A percentile compares a stretch with the other conserved stretches of the same genome.
phyloP scores from a whole-genome alignment of 441 rosid genomes.

The Arabidopsis hybrid region DNA sequence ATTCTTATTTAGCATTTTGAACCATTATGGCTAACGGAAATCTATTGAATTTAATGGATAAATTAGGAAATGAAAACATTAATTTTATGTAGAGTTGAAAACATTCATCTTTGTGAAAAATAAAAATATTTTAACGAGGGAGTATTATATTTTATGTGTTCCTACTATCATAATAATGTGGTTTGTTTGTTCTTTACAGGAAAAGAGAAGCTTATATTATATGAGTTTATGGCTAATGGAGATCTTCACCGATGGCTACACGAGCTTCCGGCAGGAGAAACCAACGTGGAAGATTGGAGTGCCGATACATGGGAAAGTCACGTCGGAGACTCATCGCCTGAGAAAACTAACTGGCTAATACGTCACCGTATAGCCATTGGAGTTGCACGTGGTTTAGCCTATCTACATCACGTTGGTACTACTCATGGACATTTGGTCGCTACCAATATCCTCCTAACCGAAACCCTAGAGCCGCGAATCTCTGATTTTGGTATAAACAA shows the following conservation, averaged over 20 bases:
- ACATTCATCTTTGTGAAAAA: too few species aligned
- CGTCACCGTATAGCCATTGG: slow-evolving; percentile 89
- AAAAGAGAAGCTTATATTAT: slow-evolving; percentile 77
- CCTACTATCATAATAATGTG: too few species aligned
- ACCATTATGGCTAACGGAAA: too few species aligned
- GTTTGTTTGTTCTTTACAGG: too few species aligned
- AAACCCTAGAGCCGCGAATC: slow-evolving; percentile 78
- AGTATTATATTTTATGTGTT: too few species aligned
- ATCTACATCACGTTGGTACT: slow-evolving; percentile 85
- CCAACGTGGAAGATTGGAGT: slow-evolving; percentile 96
- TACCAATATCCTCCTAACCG: slow-evolving; percentile 77
- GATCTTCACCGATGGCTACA: slow-evolving; percentile 92
- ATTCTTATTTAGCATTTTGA: too few species aligned
- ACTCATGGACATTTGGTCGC: slow-evolving; percentile 82
- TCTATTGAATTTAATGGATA: too few species aligned
- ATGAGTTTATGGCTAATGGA: slow-evolving; percentile 87
- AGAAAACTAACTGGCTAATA: slow-evolving; percentile 71
- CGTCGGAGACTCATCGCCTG: slow-evolving; percentile 47
- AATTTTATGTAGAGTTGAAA: too few species aligned
- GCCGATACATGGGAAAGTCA: slow-evolving; percentile 86
- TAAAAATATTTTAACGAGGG: too few species aligned
- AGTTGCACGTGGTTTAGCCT: slow-evolving; percentile 85
- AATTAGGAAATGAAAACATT: too few species aligned
- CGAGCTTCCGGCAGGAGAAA: slow-evolving; percentile 83
- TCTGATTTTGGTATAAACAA: slow-evolving; percentile 70